phyloP scores from a whole-genome alignment of 2,329 filamentous ascomycete genomes.

The Plectosphaerella plurivora region DNA sequence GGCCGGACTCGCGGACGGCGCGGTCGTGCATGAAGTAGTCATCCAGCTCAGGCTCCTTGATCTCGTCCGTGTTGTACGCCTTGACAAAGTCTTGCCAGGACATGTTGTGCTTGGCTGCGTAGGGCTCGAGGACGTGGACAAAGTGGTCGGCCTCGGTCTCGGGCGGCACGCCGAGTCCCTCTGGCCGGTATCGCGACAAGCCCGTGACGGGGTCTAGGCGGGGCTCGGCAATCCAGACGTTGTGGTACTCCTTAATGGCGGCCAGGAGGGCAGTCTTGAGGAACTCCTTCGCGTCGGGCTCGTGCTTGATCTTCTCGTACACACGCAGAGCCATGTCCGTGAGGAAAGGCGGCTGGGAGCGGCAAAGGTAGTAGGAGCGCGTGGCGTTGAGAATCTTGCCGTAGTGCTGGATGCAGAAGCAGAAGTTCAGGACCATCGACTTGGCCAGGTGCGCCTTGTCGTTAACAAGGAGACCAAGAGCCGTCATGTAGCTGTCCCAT shows the following conservation, averaged over 20 bases:
- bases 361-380: slow-evolving; percentile 87
- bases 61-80: slow-evolving; percentile 75
- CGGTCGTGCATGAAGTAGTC: slow-evolving; percentile 96
- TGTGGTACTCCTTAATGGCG: slow-evolving; percentile 95
- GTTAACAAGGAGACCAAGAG: slow-evolving; percentile 80
- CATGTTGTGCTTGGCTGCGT: slow-evolving; percentile 79
- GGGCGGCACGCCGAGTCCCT: slow-evolving; percentile 80
- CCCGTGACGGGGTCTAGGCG: slow-evolving; percentile 74
- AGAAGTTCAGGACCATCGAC: slow-evolving; percentile 93
- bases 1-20: slow-evolving; percentile 91
- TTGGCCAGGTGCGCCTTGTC: slow-evolving; percentile 85
- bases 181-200: slow-evolving; percentile 78
- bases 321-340: slow-evolving; percentile 96
- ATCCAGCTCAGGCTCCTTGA: slow-evolving; percentile 84
- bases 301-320: slow-evolving; percentile 88
- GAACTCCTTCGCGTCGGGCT: slow-evolving; percentile 76
- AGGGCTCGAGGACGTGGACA: slow-evolving; percentile 75
- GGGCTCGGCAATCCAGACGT: slow-evolving; percentile 77
- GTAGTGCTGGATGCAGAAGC: slow-evolving; percentile 97
- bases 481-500: slow-evolving; percentile 99
- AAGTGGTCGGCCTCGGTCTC: slow-evolving; percentile 90
- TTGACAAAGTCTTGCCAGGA: slow-evolving; percentile 78
- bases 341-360: slow-evolving; percentile 93
- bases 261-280: slow-evolving; percentile 75
- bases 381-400: slow-evolving; percentile 98